Percentiles rank a stretch among this genome's conserved stretches.
These are phyloP conservation scores for Sporothrix brunneoviolacea DNA, from an alignment of 2,329 filamentous ascomycete species.

Conservation along the genomic window DNA sequence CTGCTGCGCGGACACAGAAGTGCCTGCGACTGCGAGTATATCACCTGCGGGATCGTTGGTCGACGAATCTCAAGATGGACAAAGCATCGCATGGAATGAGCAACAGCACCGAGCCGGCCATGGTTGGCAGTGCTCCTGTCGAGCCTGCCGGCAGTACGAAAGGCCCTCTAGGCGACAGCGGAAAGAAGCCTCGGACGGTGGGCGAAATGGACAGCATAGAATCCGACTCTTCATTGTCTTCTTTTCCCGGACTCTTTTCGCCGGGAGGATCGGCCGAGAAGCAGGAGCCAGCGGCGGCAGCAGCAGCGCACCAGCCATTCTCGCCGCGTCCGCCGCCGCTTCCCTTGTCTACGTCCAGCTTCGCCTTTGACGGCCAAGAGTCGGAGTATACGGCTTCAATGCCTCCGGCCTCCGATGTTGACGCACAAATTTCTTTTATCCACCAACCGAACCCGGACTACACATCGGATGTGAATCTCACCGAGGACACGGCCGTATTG, in stretches of 20 bases:
- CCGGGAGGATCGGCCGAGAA: too few relatives aligned
- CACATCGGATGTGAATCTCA: not conserved
- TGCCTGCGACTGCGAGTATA: constrained; percentile 1
- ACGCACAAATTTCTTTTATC: constrained; percentile 30
- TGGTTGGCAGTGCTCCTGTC: not conserved
- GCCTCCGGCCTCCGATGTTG: not conserved
- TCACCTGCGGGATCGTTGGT: not conserved
- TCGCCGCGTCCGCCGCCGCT: not conserved
- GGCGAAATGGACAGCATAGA: too few relatives aligned
- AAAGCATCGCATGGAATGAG: not conserved
- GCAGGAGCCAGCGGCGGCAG: too few relatives aligned
- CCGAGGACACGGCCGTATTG: not conserved
- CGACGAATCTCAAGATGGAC: not conserved
- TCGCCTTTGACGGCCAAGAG: not conserved
- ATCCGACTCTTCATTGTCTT: not conserved
- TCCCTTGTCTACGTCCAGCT: constrained; percentile 3
- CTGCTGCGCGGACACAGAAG: not conserved
- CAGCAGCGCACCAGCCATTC: too few relatives aligned
- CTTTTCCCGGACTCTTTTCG: too few relatives aligned
- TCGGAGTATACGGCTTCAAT: not conserved
- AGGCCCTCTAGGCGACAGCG: too few relatives aligned
- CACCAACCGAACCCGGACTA: constrained; percentile 47
- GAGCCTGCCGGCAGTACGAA: not conserved
- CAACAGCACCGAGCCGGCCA: not conserved
- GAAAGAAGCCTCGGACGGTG: too few relatives aligned